Conservation (phyloP, 306 rosid species). For the Ochetophila trinervis region DNA sequence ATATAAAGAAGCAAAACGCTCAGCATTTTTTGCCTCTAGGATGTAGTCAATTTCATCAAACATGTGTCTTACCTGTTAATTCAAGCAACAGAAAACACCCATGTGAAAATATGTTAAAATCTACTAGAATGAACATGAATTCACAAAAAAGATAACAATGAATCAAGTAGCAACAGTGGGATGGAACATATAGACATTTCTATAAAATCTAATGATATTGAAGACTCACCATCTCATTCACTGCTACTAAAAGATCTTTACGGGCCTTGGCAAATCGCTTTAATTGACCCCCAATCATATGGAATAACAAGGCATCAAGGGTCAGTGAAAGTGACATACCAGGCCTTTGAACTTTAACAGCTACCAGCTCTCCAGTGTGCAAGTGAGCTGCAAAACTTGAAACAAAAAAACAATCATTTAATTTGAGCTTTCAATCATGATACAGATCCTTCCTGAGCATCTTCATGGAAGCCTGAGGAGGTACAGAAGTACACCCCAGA, state of each 20-base stretch:
- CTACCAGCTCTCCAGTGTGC: constrained; percentile 94
- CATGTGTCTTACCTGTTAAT: constrained; percentile 96
- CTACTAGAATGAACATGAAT: constrained; percentile 3
- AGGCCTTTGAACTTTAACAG: constrained; percentile 96
- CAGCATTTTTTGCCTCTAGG: constrained; percentile 86
- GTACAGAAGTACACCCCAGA: neutral
- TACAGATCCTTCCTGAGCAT: constrained; percentile 12
- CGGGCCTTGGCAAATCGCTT: constrained; percentile 91
- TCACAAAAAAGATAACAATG: neutral
- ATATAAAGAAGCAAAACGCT: constrained; percentile 81
- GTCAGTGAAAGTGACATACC: constrained; percentile 91
- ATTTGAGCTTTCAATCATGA: constrained; percentile 40
- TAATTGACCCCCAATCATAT: constrained; percentile 88
- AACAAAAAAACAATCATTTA: constrained; percentile 52
- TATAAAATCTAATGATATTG: neutral
- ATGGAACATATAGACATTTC: neutral
- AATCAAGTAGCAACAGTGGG: neutral
- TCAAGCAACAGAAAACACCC: constrained; percentile 1
- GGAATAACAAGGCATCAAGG: constrained; percentile 94
- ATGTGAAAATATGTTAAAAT: constrained; percentile 18
- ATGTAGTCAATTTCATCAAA: constrained; percentile 96
- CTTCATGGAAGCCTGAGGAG: neutral
- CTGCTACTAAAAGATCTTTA: constrained; percentile 89
- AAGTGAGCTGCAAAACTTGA: constrained; percentile 98
- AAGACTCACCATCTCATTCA: constrained; percentile 84